Evolutionary conservation across 225 moss, liverwort and hornwort genomes (phyloP), one percentile per base, ranked within the genome.

Genomic region (Ulota crispa): DNA sequence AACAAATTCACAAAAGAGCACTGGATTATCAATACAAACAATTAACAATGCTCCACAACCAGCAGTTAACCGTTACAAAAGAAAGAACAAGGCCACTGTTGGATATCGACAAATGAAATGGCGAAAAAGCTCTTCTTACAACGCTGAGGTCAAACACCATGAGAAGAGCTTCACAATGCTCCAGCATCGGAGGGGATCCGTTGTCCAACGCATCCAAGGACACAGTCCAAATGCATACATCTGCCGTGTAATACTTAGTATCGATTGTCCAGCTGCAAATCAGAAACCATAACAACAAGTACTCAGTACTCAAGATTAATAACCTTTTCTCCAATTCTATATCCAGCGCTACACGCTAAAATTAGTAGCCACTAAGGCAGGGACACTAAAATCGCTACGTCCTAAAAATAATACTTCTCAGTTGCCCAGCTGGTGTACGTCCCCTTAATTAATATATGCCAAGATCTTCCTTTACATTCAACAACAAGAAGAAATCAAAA

Each of bases 141-240:
- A 91, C 89, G 77, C 92, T 94, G 77, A 99, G 87, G 81, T 99
- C 99, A 82, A 95, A 99, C 79, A 99, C 89, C 99, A 99, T 91
- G 73, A 96, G 84, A 69, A 99, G 92, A 64, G 94, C 96, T 84
- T 99, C 93, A 73, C 92, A 93, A 36, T 84, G 88, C 74, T 94
- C 92, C 26, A 83, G 78, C 64, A 80, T 27, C 32, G 88, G 72
- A 73, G 82, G 54, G 63, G 84, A 80, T 36, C 75, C 80, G 47
- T 69, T 82, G 64, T 72, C 52, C 72, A 84, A 62, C 24, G 84
- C 84, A 80, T 90, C 85, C 81, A 87, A 90, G 78, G 79, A 82
- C 28, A 84, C 88, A 69, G 80, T 89, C 94, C 98, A 93, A 70
- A 95, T 59, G 84, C 92, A 89, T 56, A 94, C 93, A 79, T 95